phyloP scores from a whole-genome alignment of 805 yeast genomes.

The Candida hispaniensis region DNA sequence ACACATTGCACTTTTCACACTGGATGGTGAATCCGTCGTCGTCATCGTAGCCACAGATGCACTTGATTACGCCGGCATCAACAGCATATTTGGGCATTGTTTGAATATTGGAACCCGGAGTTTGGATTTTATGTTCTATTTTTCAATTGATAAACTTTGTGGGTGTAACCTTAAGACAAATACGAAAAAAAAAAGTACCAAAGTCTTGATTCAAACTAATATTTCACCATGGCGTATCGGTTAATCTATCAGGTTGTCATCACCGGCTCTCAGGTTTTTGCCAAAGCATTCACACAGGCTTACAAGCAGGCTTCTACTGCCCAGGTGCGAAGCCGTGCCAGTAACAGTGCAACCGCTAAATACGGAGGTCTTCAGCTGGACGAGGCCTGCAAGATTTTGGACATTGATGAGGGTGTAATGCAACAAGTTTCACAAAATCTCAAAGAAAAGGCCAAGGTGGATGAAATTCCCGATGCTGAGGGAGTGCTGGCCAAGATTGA shows the following conservation, averaged over 20 bases:
- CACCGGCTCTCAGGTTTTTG: conserved; percentile 93
- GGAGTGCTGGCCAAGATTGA: conserved; percentile 41
- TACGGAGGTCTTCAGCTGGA: conserved; percentile 74
- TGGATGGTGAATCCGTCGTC: conserved; percentile 95
- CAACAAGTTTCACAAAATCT: conserved; percentile 8
- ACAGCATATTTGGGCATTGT: conserved; percentile 17
- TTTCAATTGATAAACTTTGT: no score
- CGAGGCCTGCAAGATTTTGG: conserved; percentile 86
- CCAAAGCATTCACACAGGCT: conserved; percentile 93
- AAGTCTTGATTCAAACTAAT: no score
- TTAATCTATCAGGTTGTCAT: conserved; percentile 77
- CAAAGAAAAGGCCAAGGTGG: conserved; percentile 11
- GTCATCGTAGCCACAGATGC: conserved; percentile 78
- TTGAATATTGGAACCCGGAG: no score
- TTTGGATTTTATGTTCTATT: no score
- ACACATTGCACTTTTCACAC: conserved; percentile 81
- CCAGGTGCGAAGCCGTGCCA: conserved; percentile 55
- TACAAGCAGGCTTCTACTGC: conserved; percentile 92
- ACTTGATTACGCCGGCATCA: conserved; percentile 78
- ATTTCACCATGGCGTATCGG: conserved; percentile 68
- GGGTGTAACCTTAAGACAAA: no score
- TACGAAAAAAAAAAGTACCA: no score
- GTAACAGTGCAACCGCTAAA: conserved; percentile 34
- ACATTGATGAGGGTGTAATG: conserved; percentile 49
- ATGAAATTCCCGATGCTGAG: conserved; percentile 12